These are phyloP conservation scores for Collybiopsis confluens DNA, from an alignment of 768 basidiomycete species.

Conservation along the genomic window DNA sequence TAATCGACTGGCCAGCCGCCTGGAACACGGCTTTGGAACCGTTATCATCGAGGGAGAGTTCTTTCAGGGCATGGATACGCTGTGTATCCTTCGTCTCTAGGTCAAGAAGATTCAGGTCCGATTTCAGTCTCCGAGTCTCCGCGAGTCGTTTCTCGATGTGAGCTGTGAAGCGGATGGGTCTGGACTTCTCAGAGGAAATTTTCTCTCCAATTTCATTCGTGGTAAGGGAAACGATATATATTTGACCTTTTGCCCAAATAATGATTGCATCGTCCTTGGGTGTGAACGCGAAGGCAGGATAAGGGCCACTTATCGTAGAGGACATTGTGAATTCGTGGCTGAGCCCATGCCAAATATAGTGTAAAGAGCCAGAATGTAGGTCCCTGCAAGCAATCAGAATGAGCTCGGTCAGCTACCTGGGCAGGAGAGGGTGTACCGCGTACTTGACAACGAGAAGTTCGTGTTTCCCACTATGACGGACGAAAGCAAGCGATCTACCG, in stretches of 20 bases:
- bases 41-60: slow-evolving; percentile 50
- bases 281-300: slow-evolving; percentile 70
- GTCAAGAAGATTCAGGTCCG: slow-evolving; percentile 42
- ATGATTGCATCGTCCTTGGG: slow-evolving; percentile 56
- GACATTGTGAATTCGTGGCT: slow-evolving; percentile 57
- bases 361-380: slow-evolving; percentile 58
- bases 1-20: slow-evolving; percentile 52
- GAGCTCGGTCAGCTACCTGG: background rate
- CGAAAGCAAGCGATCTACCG: slow-evolving; percentile 66
- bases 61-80: slow-evolving; percentile 58
- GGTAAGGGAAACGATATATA: slow-evolving; percentile 55
- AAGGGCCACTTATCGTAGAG: slow-evolving; percentile 74
- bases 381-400: slow-evolving; percentile 39
- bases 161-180: slow-evolving; percentile 54
- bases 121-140: slow-evolving; percentile 42
- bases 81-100: slow-evolving; percentile 53
- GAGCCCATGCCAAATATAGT: slow-evolving; percentile 63
- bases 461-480: slow-evolving; percentile 68
- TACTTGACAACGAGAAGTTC: slow-evolving; percentile 71
- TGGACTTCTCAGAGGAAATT: slow-evolving; percentile 29
- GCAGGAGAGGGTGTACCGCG: slow-evolving; percentile 14
- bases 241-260: slow-evolving; percentile 73
- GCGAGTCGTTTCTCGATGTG: slow-evolving; percentile 64
- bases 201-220: slow-evolving; percentile 52
- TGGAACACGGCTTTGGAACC: slow-evolving; percentile 59